Base-by-base conservation (phyloP, 352 stramenopile species). In the Plasmopara viticola region DNA sequence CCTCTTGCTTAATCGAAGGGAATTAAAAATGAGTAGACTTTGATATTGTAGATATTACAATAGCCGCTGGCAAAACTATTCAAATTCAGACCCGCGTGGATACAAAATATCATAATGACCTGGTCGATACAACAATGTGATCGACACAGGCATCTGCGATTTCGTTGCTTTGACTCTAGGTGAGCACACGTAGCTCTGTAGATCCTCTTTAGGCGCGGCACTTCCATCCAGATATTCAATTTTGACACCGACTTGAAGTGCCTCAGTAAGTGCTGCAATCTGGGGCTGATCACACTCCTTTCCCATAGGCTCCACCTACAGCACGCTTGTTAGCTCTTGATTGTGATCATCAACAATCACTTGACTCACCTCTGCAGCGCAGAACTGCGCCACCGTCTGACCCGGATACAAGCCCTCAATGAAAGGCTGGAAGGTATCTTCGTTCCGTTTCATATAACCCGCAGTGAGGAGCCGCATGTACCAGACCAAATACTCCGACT, bases 21-120 rank as follows among this genome's bases (percentile, higher is more conserved):
- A 12, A 35, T 35, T 12, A 41, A 41, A 41, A 41, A 1, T 14
- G 7, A 41, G 30, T 39, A 14, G n/a, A 50, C 30, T 41, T 31
- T 18, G n/a, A n/a, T 42, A 58, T 46, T 56, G 33, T 34, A 20
- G 34, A 5, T 43, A 12, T 40, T 60, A n/a, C 29, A 59, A 4
- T 57, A 28, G 41, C 20, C 9, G 38, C 33, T 61, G 20, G 20
- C 20, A 25, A 25, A 25, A 25, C 20, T 25, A 25, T 25, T 25
- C 20, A 25, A 25, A 25, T 25, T 25, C 20, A 25, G 20, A 25
- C 20, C 20, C 39, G 13, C 66, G 56, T 14, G 69, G 70, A 56
- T 98, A 98, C 48, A 98, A 69, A 46, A 97, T 94, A 65, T 98
- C 94, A 74, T 97, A 98, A 67, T 97, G 94, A 10, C 94, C 94